Conservation (phyloP, 164 flowering plant genomes). For the Santalum album region DNA sequence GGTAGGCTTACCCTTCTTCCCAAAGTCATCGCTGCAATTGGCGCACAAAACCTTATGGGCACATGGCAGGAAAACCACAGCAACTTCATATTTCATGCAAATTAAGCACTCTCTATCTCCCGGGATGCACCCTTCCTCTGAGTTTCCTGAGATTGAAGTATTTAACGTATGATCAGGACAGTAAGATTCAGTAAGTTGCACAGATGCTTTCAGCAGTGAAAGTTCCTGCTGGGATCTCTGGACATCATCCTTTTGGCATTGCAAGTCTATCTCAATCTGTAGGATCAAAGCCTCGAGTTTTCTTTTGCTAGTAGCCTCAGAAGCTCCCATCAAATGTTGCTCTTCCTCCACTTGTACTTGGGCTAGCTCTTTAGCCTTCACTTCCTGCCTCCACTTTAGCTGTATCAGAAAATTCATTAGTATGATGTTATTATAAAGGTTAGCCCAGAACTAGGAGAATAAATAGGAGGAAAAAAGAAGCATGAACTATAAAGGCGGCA, state of each 20-base stretch:
- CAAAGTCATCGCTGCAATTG: conserved; percentile 63
- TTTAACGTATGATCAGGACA: conserved; percentile 17
- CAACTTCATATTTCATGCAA: conserved; percentile 81
- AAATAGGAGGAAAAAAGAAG: no score
- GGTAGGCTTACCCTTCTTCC: conserved; percentile 55
- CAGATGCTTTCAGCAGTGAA: conserved; percentile 56
- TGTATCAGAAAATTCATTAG: conserved; percentile 21
- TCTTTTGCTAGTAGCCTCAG: conserved; percentile 59
- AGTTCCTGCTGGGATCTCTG: conserved; percentile 89
- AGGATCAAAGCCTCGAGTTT: conserved; percentile 71
- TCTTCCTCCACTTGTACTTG: conserved; percentile 64
- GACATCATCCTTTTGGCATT: conserved; percentile 87
- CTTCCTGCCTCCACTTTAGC: conserved; percentile 76
- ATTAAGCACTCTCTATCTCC: conserved; percentile 67
- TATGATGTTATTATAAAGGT: background rate
- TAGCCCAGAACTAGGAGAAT: no score
- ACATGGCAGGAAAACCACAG: conserved; percentile 93
- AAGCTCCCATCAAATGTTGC: conserved; percentile 59
- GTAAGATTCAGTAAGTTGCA: conserved; percentile 25
- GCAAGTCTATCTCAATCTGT: conserved; percentile 85
- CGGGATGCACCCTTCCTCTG: conserved; percentile 32
- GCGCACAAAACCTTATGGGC: conserved; percentile 89
- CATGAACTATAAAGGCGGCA: no score
- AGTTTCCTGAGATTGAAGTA: conserved; percentile 16
- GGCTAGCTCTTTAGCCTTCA: conserved; percentile 63